Base-by-base conservation (phyloP, 202 grass and related monocot genomes). In the Zoysia matrella region DNA sequence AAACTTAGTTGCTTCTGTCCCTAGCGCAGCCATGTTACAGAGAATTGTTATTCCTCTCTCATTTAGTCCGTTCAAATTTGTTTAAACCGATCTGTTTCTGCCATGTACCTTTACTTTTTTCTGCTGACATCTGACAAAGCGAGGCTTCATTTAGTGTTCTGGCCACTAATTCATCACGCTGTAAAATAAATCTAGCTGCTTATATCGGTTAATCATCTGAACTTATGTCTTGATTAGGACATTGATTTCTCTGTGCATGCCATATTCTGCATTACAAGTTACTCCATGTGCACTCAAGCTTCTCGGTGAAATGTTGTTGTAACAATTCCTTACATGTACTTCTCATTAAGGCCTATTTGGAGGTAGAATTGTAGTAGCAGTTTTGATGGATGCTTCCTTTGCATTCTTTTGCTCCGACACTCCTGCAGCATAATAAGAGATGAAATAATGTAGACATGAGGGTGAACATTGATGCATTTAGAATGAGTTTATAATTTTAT, bases 21-120 rank as follows among this genome's bases (percentile, higher is more conserved):
- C 3, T 54, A 4, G 6, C 36, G 13, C 43, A 49, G 42, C 42
- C 55, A 58, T 70, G 45, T 57, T 46, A 80, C 43, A 51, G 8
- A 16, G 4, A 11, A 41, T 72, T 42, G 14, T 39, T 76, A 47
- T n/a, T 71, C 48, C 5, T 2, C 55, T 18, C 8, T 70, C 60
- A 18, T 42, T 50, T 58, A 2, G 57, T 69, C 10, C 70, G 8
- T 56, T 40, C 0, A 58, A 46, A 71, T 44, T 11, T 71, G 40
- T 47, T 66, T 79, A n/a, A 65, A 14, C 62, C 5, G 15, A 57
- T 16, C 43, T 42, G n/a, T 10, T 54, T 66, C 43, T 72, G 14
- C 60, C n/a, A 72, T 67, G 45, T 60, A 54, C 62, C 75, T 22
- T 58, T 67, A 47, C 30, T 60, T 1, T 4, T n/a, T 78, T 83